phyloP scores from a whole-genome alignment of 2,329 filamentous ascomycete genomes.

The Aspergillus novofumigatus region DNA sequence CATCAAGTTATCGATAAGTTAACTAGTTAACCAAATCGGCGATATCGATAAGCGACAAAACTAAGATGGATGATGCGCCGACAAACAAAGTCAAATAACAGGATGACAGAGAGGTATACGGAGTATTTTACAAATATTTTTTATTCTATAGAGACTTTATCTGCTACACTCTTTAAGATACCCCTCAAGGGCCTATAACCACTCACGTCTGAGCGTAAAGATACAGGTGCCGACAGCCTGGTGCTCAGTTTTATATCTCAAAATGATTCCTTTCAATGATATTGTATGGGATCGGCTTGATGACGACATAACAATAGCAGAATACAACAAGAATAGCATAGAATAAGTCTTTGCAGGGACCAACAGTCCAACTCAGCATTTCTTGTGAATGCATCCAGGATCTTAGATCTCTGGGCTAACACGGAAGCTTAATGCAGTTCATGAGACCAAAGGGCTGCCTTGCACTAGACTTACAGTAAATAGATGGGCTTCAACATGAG shows the following conservation, averaged over 20 bases:
- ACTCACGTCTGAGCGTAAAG: not conserved
- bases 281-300: not conserved
- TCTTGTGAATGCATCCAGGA: not conserved
- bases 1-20: conserved; percentile 15
- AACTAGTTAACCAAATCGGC: too few relatives aligned
- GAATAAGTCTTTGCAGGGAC: not conserved
- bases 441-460: not conserved
- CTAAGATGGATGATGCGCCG: not conserved
- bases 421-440: not conserved
- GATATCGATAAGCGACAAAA: not conserved
- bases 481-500: not conserved
- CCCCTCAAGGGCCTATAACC: not conserved
- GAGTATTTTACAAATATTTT: not conserved
- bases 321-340: not conserved
- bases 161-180: not conserved
- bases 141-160: not conserved
- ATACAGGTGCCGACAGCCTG: not conserved
- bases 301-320: not conserved
- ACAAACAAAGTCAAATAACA: not conserved
- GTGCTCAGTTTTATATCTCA: not conserved
- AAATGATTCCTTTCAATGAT: not conserved
- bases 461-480: not conserved
- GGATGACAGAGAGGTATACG: not conserved
- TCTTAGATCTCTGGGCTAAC: not conserved
- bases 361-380: not conserved